Evolutionary conservation across 164 flowering plant species (phyloP).

Genomic region (Dillenia turbinata): DNA sequence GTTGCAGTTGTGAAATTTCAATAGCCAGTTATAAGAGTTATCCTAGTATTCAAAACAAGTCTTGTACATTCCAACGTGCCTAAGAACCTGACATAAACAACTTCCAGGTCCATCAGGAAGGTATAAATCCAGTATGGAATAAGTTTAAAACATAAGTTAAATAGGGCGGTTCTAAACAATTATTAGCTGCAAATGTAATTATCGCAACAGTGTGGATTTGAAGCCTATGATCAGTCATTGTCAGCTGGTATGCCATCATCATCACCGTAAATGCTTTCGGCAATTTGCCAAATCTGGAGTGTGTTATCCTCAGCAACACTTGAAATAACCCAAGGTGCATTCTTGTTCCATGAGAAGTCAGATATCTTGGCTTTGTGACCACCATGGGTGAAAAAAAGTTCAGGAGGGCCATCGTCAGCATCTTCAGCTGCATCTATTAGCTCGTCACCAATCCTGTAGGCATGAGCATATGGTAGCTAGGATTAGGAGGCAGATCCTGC

Average conservation of each 20-base stretch:
- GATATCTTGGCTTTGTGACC: conserved; percentile 91
- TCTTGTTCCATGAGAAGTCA: conserved; percentile 88
- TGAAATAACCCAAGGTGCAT: conserved; percentile 80
- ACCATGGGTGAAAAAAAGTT: conserved; percentile 89
- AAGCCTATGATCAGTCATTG: background rate
- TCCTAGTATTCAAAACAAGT: too few species aligned
- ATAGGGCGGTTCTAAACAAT: too few species aligned
- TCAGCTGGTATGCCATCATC: conserved; percentile 38
- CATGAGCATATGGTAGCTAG: background rate
- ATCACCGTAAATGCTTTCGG: conserved; percentile 69
- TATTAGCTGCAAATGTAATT: too few species aligned
- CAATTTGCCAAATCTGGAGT: conserved; percentile 93
- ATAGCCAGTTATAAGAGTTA: too few species aligned
- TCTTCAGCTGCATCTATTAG: conserved; percentile 55
- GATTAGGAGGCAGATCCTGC: too few species aligned
- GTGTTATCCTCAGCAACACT: conserved; percentile 92
- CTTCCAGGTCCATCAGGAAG: too few species aligned
- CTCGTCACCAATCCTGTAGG: conserved; percentile 86
- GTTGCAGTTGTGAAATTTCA: too few species aligned
- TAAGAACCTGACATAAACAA: too few species aligned
- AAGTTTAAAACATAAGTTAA: too few species aligned
- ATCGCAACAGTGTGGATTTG: too few species aligned
- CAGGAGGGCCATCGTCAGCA: conserved; percentile 93
- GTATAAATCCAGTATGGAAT: too few species aligned
- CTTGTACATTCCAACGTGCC: too few species aligned